Conservation (phyloP, 2,329 filamentous ascomycete genomes). For the Zymoseptoria pseudotritici region DNA sequence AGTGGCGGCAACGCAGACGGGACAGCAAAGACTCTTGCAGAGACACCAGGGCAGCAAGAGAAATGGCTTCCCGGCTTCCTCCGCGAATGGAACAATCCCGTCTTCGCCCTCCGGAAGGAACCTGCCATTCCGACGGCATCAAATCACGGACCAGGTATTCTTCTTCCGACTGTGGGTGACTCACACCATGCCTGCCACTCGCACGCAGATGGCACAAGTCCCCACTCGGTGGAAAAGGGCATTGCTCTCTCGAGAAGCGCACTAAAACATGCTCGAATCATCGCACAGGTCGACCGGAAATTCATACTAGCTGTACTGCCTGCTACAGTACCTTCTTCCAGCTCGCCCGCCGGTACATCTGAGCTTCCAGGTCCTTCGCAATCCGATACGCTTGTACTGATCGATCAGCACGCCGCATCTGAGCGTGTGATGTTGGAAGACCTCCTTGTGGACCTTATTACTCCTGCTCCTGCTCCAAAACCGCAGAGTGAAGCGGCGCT, state of each 20-base stretch:
- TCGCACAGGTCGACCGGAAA: constrained; percentile 82
- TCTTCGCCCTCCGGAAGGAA: constrained; percentile 50
- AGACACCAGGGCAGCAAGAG: neutral
- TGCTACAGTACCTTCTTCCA: constrained; percentile 53
- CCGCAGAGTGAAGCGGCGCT: neutral
- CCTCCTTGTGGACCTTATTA: constrained; percentile 55
- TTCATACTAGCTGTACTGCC: constrained; percentile 67
- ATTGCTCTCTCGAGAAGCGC: constrained; percentile 53
- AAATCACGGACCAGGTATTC: constrained; percentile 14
- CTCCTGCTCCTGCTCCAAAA: neutral
- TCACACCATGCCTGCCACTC: constrained; percentile 5
- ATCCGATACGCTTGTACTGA: constrained; percentile 54
- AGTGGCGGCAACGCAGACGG: neutral
- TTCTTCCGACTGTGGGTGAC: constrained; percentile 5
- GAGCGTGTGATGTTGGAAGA: constrained; percentile 75
- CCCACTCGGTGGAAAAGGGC: neutral
- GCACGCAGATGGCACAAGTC: constrained; percentile 1
- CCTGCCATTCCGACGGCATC: constrained; percentile 19
- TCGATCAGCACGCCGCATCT: constrained; percentile 94
- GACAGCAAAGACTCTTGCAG: neutral
- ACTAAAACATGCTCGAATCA: constrained; percentile 54
- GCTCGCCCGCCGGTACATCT: constrained; percentile 76
- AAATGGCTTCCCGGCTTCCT: constrained; percentile 57
- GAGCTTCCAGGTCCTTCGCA: neutral
- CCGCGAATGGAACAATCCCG: constrained; percentile 64